Evolutionary conservation across 1,139 yeast species (phyloP).

Genomic region (Pichia sp.): DNA sequence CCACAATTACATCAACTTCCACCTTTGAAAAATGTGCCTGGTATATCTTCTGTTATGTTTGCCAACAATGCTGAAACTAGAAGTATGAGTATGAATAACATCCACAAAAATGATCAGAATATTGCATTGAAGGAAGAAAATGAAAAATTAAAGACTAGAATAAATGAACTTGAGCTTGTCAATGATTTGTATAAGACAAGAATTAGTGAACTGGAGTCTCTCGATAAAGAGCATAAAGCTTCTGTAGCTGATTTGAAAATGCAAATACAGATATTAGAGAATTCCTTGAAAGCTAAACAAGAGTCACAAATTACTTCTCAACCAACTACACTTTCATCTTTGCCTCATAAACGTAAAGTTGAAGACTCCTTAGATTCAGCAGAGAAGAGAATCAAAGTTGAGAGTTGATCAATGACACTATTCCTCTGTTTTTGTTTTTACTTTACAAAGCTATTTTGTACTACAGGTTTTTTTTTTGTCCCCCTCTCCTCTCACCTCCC

Average conservation of each 20-base stretch:
- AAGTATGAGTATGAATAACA: conserved; percentile 2
- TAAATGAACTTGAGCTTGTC: conserved; percentile 83
- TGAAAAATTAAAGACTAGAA: conserved; percentile 59
- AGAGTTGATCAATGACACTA: conserved; percentile 3
- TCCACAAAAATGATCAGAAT: conserved; percentile 29
- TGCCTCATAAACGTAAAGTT: background rate
- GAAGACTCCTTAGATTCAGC: background rate
- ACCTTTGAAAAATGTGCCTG: conserved; percentile 12
- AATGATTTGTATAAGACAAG: conserved; percentile 80
- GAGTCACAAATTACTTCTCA: too few relatives aligned
- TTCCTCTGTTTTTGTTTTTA: background rate
- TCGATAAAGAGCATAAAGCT: conserved; percentile 34
- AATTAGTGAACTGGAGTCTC: conserved; percentile 71
- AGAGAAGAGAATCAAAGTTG: conserved; percentile 10
- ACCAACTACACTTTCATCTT: background rate
- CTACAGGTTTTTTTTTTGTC: too few relatives aligned
- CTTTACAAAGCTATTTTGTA: background rate
- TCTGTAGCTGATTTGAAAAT: conserved; percentile 47
- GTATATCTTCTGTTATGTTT: conserved; percentile 13
- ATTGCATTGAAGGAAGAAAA: conserved; percentile 11
- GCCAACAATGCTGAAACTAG: background rate
- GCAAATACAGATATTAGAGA: conserved; percentile 17
- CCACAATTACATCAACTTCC: conserved; percentile 7
- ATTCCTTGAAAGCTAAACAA: background rate
- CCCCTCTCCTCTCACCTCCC: too few relatives aligned